Conservation (phyloP, 2,329 filamentous ascomycete genomes). For the Colletotrichum theobromicola region DNA sequence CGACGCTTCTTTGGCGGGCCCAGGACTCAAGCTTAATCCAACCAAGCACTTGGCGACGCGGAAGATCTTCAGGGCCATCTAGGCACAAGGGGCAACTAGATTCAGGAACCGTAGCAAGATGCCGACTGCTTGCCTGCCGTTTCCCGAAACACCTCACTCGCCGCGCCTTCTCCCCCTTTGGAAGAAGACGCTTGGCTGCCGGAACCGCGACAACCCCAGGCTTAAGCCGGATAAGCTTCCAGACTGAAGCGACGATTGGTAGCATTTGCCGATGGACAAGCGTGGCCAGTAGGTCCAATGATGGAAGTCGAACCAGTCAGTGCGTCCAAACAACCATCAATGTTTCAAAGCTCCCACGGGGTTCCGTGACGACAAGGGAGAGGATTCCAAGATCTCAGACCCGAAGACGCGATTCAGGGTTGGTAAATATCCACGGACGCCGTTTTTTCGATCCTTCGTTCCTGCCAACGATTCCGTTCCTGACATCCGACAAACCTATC, state of each 20-base stretch:
- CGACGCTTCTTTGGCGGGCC: neutral
- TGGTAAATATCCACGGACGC: neutral
- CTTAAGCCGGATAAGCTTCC: neutral
- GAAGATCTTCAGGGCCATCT: slow-evolving; percentile 1
- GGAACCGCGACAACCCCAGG: neutral
- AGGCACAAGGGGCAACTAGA: neutral
- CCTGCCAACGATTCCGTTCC: neutral
- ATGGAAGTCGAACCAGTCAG: slow-evolving; percentile 7
- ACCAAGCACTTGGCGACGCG: neutral
- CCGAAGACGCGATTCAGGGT: neutral
- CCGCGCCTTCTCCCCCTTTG: neutral
- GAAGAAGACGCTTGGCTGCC: neutral
- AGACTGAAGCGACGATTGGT: neutral
- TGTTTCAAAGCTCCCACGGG: neutral
- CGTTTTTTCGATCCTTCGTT: neutral
- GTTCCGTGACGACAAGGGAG: neutral
- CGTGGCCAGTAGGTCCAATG: neutral
- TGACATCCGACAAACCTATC: neutral
- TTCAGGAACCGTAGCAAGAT: neutral
- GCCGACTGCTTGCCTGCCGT: neutral
- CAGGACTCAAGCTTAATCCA: neutral
- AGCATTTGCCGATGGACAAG: neutral
- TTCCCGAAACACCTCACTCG: neutral
- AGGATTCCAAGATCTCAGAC: neutral
- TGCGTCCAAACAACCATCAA: neutral